These are phyloP conservation scores for Eleusine coracana DNA, from an alignment of 176 grass and related monocot species.

Conservation along the genomic window DNA sequence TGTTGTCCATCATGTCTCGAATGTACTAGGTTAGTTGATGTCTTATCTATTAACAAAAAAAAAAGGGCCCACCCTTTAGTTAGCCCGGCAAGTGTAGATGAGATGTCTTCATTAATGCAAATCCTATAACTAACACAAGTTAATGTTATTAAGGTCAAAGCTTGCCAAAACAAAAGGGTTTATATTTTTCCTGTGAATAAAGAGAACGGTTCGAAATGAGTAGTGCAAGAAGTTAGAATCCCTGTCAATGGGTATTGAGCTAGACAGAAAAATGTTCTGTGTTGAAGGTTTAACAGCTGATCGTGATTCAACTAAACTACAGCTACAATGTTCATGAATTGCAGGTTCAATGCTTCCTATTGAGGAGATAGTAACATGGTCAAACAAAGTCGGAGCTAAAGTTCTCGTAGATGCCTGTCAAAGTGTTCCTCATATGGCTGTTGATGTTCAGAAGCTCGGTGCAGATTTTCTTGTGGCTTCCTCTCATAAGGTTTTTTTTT, in stretches of 20 bases:
- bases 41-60: neutral
- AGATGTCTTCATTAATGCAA: neutral
- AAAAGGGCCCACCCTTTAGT: neutral
- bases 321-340: constrained; percentile 14
- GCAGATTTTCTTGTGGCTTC: constrained; percentile 95
- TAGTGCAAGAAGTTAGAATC: neutral
- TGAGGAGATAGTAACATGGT: constrained; percentile 76
- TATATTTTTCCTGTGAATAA: neutral
- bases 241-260: neutral
- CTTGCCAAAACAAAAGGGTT: neutral
- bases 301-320: neutral
- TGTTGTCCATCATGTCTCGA: constrained; percentile 83
- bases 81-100: neutral
- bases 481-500: constrained; percentile 80
- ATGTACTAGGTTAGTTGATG: constrained; percentile 69
- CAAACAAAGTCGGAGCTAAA: constrained; percentile 82
- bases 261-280: constrained; percentile 9
- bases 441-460: constrained; percentile 93
- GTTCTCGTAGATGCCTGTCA: constrained; percentile 97
- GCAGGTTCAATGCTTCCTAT: constrained; percentile 84
- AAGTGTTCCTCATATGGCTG: constrained; percentile 90
- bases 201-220: neutral
- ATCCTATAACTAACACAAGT: neutral
- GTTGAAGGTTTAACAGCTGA: constrained; percentile 4
- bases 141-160: constrained; percentile 11